Evolutionary conservation across 805 yeast species (phyloP).

Genomic region (Ogataea neopini): DNA sequence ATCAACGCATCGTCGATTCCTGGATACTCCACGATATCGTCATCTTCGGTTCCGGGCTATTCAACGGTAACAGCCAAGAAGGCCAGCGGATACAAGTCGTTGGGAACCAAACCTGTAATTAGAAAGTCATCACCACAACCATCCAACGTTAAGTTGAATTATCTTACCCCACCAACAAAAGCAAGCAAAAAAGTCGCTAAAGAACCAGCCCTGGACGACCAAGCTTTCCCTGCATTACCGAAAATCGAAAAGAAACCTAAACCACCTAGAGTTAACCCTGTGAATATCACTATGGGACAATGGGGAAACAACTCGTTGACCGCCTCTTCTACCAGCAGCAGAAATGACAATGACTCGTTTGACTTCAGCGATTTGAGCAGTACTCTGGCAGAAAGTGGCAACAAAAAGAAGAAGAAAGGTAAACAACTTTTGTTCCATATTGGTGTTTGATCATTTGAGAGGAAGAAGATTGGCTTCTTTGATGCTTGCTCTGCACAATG

Average conservation of each 20-base stretch:
- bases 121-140: constrained; percentile 14
- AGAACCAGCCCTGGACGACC: constrained; percentile 16
- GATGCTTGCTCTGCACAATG: constrained; percentile 78
- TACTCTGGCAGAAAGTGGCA: constrained; percentile 24
- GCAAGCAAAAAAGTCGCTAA: neutral
- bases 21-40: constrained; percentile 9
- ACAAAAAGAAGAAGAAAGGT: constrained; percentile 47
- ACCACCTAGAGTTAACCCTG: constrained; percentile 63
- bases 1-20: constrained; percentile 19
- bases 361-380: constrained; percentile 25
- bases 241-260: constrained; percentile 42
- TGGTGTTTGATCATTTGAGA: constrained; percentile 48
- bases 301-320: constrained; percentile 33
- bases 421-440: constrained; percentile 54
- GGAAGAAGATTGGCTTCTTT: constrained; percentile 64
- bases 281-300: constrained; percentile 29
- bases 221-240: constrained; percentile 39
- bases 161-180: constrained; percentile 10
- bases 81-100: constrained; percentile 4
- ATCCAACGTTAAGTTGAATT: constrained; percentile 17
- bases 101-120: constrained; percentile 11
- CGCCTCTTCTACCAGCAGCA: neutral
- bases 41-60: constrained; percentile 17
- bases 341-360: constrained; percentile 18
- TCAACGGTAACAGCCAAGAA: constrained; percentile 5